Conservation (phyloP, 1,284 basidiomycete genomes). For the Cerrena zonata region DNA sequence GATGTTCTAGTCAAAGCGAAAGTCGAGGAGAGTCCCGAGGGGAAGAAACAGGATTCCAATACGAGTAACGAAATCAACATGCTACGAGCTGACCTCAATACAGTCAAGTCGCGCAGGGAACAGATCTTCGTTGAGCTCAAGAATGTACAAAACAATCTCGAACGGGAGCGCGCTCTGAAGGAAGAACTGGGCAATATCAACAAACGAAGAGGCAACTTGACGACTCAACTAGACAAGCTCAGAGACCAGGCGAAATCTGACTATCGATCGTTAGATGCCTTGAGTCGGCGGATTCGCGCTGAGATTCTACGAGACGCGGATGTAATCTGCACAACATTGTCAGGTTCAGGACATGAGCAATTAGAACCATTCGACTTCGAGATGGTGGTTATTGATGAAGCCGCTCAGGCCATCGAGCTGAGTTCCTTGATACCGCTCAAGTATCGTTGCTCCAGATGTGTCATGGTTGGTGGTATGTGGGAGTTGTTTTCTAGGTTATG, state of each 20-base stretch:
- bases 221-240: conserved; percentile 68
- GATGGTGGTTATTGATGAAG: conserved; percentile 96
- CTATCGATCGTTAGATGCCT: conserved; percentile 71
- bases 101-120: conserved; percentile 56
- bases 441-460: conserved; percentile 78
- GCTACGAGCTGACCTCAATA: conserved; percentile 64
- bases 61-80: conserved; percentile 50
- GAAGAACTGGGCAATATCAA: conserved; percentile 69
- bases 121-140: conserved; percentile 61
- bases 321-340: conserved; percentile 90
- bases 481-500: not conserved
- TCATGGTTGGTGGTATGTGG: conserved; percentile 84
- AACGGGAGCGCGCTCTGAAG: conserved; percentile 47
- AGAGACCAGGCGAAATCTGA: conserved; percentile 78
- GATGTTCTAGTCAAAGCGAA: conserved; percentile 81
- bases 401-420: conserved; percentile 93
- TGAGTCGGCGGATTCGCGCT: conserved; percentile 65
- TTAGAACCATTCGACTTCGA: conserved; percentile 86
- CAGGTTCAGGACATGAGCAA: conserved; percentile 87
- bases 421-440: conserved; percentile 95
- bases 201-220: conserved; percentile 56
- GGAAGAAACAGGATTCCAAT: conserved; percentile 37
- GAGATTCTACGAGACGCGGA: conserved; percentile 84
- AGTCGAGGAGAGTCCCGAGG: conserved; percentile 47
- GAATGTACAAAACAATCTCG: conserved; percentile 45